These are phyloP conservation scores for Gaultheria prostrata DNA, from an alignment of 148 eudicot genomes.

Conservation along the genomic window DNA sequence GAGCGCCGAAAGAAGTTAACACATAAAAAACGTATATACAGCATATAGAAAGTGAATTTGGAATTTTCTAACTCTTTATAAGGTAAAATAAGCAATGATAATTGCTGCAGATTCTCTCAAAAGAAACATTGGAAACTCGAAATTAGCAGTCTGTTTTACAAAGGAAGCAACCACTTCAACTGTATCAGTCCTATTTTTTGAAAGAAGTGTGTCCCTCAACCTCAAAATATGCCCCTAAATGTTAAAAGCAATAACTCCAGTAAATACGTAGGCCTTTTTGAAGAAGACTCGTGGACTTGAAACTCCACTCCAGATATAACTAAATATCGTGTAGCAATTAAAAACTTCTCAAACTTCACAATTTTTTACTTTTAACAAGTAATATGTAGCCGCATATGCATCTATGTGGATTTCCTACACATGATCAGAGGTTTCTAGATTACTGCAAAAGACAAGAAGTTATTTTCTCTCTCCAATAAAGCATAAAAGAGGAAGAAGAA, in stretches of 20 bases:
- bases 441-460: background rate
- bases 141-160: background rate
- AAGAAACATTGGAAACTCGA: background rate
- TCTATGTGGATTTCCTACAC: too few species aligned
- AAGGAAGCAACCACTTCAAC: background rate
- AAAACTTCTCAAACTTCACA: background rate
- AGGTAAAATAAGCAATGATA: background rate
- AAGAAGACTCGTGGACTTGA: background rate
- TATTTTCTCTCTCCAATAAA: background rate
- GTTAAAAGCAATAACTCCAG: background rate
- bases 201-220: background rate
- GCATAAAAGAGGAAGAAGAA: background rate
- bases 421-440: background rate
- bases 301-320: background rate
- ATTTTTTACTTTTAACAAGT: background rate
- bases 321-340: background rate
- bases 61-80: background rate
- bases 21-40: background rate
- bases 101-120: background rate
- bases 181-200: background rate
- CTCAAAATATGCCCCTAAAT: background rate
- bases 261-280: background rate
- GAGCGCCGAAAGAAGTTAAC: background rate
- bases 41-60: background rate
- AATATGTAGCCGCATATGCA: too few species aligned